Base-by-base conservation (phyloP, 805 yeast genomes). In the Teunomyces kruisii region DNA sequence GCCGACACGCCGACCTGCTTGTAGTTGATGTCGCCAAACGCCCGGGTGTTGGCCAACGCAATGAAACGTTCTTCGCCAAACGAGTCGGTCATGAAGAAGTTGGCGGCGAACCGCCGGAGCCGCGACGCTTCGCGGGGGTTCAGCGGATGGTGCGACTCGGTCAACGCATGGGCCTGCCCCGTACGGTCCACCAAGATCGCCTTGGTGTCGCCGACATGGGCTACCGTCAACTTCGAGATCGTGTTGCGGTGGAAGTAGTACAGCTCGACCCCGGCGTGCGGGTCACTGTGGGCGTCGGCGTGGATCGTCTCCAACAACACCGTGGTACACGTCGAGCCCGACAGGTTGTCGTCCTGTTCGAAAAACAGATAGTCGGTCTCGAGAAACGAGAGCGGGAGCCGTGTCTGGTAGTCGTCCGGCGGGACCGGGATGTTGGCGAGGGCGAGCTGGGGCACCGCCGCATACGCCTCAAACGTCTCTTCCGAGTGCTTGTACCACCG, bases 161-260 rank as follows among this genome's bases (percentile, higher is more conserved):
- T 88, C 42, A 94, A 68, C 14, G 88, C 74, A 53, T 84, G 91
- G 1, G 96, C 96, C 32, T 78, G 68, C 2, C 98, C 98, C 44
- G 75, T 64, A 45, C 76, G 77, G 64, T 91, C 98, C 51, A 94
- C 86, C n/a, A 94, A 56, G 2, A 94, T 76, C 5, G 95, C 89
- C 50, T 87, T 79, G 2, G 97, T 86, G 61, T 94, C 99, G 5
- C 99, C 99, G 10, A 92, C 83, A 59, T 94, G 99, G 1, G 95
- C 91, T 14, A 91, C 79, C 0, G 87, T 76, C 16, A 94, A 64
- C 55, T 82, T 81, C 16, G 88, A 74, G 9, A 85, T 68, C 3
- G 86, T 83, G 7, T 75, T 70, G n/a, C 83, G 79, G 49, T 83
- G 81, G 67, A 91, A 84, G 62, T 76, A 85, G 56, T 71, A 76